Evolutionary conservation across 306 rosid species (phyloP), one percentile per base, ranked within the genome.

Genomic region (Potentilla sterilis): DNA sequence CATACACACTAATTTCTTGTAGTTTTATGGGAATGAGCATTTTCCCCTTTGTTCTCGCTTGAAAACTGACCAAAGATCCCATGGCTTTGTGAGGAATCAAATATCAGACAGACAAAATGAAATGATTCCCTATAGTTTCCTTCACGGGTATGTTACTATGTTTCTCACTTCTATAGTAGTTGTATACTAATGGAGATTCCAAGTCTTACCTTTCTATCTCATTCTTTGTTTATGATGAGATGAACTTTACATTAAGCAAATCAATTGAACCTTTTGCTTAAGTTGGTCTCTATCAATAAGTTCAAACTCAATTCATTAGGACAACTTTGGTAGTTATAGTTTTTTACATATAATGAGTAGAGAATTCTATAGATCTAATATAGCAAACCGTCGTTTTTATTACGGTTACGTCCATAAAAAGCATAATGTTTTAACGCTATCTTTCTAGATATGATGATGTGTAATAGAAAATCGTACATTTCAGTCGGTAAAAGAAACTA

Each of bases 11-110:
- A 14, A 57, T 24, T 35, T 15, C 13, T 58, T 68, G 13, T 58
- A 37, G 15, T 37, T 70, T 61, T 70, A 19, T 75, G 74, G 61
- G 48, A 46, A n/a, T 28, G 28, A 74, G 82, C 64, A 73, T 70
- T 34, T 73, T 5, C 2, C 46, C 63, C 35, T 74, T 67, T n/a
- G 51, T 34, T 71, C 38, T 64, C 72, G 42, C 37, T 54, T 57
- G 21, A 61, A 48, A 66, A 65, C 81, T 64, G 69, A 74, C 76
- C 65, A 3, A 6, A 43, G 6, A 9, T 18, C 38, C 37, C 16
- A 10, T 59, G 65, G 38, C 34, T 70, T 62, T 18, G n/a, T 2
- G 1, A 55, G 61, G 47, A 63, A 73, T 51, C 55, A 32, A 62
- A 44, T 63, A 76, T 67, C 55, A 51, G 42, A 38, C 46, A 19